Conservation (phyloP, 2,329 filamentous ascomycete species). For the Cryphonectria naterciae region DNA sequence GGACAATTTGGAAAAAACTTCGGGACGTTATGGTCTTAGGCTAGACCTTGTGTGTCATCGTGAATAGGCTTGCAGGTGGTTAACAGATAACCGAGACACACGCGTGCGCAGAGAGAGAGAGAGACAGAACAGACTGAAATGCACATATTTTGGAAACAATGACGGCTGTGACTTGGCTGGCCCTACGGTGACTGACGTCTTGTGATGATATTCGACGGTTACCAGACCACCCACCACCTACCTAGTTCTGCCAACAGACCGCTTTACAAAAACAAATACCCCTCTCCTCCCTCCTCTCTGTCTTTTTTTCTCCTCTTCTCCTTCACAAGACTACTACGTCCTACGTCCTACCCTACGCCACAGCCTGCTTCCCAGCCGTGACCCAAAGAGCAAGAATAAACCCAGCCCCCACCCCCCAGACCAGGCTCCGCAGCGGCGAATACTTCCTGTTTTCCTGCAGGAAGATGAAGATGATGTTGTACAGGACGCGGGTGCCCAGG, state of each 20-base stretch:
- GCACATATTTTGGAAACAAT: background rate
- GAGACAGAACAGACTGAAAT: background rate
- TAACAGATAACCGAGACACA: background rate
- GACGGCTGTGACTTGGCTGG: background rate
- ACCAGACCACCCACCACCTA: background rate
- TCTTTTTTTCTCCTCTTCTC: background rate
- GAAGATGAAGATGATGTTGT: conserved; percentile 48
- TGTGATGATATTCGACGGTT: background rate
- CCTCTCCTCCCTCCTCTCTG: background rate
- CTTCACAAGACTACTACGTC: too few relatives aligned
- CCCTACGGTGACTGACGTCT: background rate
- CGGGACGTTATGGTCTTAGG: background rate
- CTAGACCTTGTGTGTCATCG: background rate
- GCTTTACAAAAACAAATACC: too few relatives aligned
- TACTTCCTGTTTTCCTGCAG: conserved; percentile 46
- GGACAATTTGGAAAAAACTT: background rate
- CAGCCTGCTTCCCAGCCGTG: conserved; percentile 43
- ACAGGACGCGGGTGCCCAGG: conserved; percentile 44
- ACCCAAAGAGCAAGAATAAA: conserved; percentile 45
- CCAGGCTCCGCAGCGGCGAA: conserved; percentile 42
- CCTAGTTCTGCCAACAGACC: background rate
- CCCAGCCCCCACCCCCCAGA: conserved; percentile 43
- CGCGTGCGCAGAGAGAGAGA: too few relatives aligned
- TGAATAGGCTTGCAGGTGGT: background rate
- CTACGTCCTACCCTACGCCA: conserved; percentile 19